Evolutionary conservation across 1,284 basidiomycete genomes (phyloP).

Genomic region (Coniophora puteana): DNA sequence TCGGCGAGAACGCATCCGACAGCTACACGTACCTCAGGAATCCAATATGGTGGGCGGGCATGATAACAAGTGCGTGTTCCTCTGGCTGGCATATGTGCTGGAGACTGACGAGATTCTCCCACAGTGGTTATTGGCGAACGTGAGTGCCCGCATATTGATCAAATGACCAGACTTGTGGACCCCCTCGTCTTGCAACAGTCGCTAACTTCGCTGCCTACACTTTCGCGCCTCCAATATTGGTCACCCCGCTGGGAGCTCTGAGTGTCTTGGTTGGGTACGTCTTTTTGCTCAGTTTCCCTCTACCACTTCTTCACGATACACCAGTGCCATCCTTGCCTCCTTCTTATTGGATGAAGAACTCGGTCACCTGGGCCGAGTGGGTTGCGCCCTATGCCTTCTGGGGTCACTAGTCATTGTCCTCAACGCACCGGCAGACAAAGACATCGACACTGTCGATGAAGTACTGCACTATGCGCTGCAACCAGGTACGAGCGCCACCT

Average conservation of each 20-base stretch:
- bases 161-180: constrained; percentile 1
- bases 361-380: constrained; percentile 89
- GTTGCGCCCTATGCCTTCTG: constrained; percentile 88
- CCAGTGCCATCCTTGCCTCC: constrained; percentile 90
- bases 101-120: constrained; percentile 12
- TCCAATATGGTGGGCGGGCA: constrained; percentile 98
- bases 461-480: constrained; percentile 88
- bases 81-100: background rate
- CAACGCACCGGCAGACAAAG: constrained; percentile 95
- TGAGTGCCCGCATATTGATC: constrained; percentile 35
- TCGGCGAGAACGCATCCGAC: constrained; percentile 76
- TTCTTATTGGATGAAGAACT: constrained; percentile 93
- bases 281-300: background rate
- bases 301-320: constrained; percentile 13
- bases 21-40: constrained; percentile 86
- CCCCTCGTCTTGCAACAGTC: constrained; percentile 45
- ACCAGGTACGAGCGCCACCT: constrained; percentile 80
- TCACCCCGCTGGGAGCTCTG: constrained; percentile 93
- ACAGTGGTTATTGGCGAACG: constrained; percentile 89
- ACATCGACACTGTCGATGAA: constrained; percentile 92
- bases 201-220: constrained; percentile 99
- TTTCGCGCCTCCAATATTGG: constrained; percentile 95
- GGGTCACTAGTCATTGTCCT: constrained; percentile 96
- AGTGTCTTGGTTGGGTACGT: constrained; percentile 95
- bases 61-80: constrained; percentile 77